Evolutionary conservation across 805 yeast genomes (phyloP).

Genomic region (Torulaspora delbrueckii): DNA sequence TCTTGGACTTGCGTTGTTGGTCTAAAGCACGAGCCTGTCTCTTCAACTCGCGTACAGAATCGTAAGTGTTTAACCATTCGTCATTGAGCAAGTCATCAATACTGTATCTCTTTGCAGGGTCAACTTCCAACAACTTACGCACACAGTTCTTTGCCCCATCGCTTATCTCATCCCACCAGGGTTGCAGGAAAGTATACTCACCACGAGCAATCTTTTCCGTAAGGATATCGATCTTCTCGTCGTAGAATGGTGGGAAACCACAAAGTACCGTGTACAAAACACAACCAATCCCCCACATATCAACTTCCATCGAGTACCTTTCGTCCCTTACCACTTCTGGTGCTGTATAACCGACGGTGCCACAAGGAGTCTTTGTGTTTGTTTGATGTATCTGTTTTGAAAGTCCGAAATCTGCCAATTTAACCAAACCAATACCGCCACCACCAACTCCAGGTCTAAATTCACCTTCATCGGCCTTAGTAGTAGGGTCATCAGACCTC

Average conservation of each 20-base stretch:
- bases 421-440: conserved; percentile 85
- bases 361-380: conserved; percentile 95
- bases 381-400: conserved; percentile 86
- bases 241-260: conserved; percentile 97
- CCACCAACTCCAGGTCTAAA: conserved; percentile 80
- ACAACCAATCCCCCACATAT: conserved; percentile 99
- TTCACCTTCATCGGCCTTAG: conserved; percentile 82
- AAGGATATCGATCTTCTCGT: conserved; percentile 57
- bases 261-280: conserved; percentile 88
- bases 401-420: conserved; percentile 92
- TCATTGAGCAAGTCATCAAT: conserved; percentile 62
- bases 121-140: conserved; percentile 57
- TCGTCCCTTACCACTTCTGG: conserved; percentile 97
- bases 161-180: conserved; percentile 88
- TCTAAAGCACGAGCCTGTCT: conserved; percentile 5
- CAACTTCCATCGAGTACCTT: conserved; percentile 87
- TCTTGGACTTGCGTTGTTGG: conserved; percentile 22
- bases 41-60: conserved; percentile 18
- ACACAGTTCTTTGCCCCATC: conserved; percentile 67
- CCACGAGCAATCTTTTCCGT: conserved; percentile 68
- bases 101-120: conserved; percentile 63
- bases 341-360: conserved; percentile 97
- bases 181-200: conserved; percentile 65
- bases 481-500: conserved; percentile 59
- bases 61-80: conserved; percentile 54